These are phyloP conservation scores for Boletus rubescentipes DNA, from an alignment of 768 basidiomycete species.

Conservation along the genomic window DNA sequence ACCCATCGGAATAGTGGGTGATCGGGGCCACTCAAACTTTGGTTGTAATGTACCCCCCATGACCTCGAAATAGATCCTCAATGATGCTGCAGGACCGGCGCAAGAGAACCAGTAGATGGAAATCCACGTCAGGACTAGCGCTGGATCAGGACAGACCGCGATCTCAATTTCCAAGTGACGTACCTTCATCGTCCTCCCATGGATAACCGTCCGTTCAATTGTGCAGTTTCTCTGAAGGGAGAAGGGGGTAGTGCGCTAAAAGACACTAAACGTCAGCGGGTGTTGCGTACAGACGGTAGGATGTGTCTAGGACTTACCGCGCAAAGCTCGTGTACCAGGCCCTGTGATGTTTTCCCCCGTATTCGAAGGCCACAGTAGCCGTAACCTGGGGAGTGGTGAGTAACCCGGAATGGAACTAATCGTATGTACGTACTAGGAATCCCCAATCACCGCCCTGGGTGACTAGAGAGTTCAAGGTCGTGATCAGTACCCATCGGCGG, in stretches of 20 bases:
- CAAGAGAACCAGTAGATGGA: conserved; percentile 60
- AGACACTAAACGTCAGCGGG: neutral
- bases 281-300: too few species aligned
- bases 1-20: conserved; percentile 41
- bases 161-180: conserved; percentile 5
- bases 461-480: conserved; percentile 35
- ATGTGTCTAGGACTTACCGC: conserved; percentile 29
- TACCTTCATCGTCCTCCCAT: conserved; percentile 57
- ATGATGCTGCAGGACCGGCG: conserved; percentile 53
- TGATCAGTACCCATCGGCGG: neutral
- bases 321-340: conserved; percentile 54
- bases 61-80: conserved; percentile 57
- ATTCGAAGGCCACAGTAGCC: conserved; percentile 30
- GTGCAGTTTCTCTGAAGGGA: conserved; percentile 44
- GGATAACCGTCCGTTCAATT: conserved; percentile 50
- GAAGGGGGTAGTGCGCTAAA: conserved; percentile 27
- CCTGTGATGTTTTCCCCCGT: conserved; percentile 44
- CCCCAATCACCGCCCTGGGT: conserved; percentile 55
- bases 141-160: neutral
- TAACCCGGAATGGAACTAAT: neutral
- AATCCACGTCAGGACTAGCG: conserved; percentile 55
- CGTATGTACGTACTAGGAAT: conserved; percentile 25
- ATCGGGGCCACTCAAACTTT: too few species aligned
- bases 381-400: conserved; percentile 33
- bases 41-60: neutral